A percentile compares a stretch with the other conserved stretches of the same genome.
phyloP scores from a whole-genome alignment of 768 basidiomycete genomes.

The Tylopilus cervinicoccineus region DNA sequence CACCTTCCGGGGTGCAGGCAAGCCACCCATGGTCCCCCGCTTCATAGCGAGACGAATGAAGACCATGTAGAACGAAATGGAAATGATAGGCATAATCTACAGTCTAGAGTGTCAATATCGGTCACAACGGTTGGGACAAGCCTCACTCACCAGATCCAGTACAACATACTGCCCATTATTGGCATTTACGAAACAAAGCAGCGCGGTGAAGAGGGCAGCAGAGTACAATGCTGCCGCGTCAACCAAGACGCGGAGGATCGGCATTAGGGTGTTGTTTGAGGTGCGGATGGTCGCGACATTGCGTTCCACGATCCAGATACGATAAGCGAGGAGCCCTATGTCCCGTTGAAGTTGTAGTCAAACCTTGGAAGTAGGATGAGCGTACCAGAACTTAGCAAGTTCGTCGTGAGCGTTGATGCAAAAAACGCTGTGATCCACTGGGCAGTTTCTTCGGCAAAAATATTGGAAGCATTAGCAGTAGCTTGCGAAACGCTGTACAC shows the following conservation, averaged over 20 bases:
- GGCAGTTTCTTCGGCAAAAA: not conserved
- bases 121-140: not conserved
- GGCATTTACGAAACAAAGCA: not conserved
- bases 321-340: not conserved
- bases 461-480: not conserved
- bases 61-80: not conserved
- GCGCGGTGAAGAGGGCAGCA: not conserved
- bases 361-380: not conserved
- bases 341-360: not conserved
- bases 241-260: not conserved
- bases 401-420: not conserved
- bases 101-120: not conserved
- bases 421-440: constrained; percentile 1
- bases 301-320: not conserved
- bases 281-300: not conserved
- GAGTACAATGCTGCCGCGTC: not conserved
- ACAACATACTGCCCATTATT: not conserved
- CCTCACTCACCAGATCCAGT: not conserved
- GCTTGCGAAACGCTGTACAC: not conserved
- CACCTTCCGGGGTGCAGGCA: no score
- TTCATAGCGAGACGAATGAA: not conserved
- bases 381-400: not conserved
- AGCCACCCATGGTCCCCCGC: not conserved
- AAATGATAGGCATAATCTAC: not conserved
- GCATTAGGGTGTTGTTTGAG: not conserved